Evolutionary conservation across 805 yeast species (phyloP), one percentile per base, ranked within the genome.

Genomic region (Ogataea pini): DNA sequence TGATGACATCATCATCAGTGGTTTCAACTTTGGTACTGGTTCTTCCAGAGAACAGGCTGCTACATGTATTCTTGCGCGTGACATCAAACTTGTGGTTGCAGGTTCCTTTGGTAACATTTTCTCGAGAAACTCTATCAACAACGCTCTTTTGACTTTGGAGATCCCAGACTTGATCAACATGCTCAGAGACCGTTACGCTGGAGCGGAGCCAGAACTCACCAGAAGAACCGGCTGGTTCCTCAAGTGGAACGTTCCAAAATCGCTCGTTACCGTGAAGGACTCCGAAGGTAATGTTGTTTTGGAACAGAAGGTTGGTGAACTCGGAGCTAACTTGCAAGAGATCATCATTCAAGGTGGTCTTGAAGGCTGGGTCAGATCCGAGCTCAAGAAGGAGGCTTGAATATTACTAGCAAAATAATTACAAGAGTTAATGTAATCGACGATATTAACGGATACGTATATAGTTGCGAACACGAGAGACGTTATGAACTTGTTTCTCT

Each of bases 11-110:
- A 80, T 94, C 48, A 80, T 94, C 40, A 82, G 91, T 48, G 99
- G 99, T 14, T 94, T 73, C 76, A 94, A 94, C 68, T 94, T 94
- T 66, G 99, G 99, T 59, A 94, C 99, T 9, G 99, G 99, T 40
- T 91, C 97, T 7, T 89, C 97, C 20, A 83, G 99, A 72, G 99
- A 94, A 68, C 99, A 94, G 73, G 99, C 99, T 3, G 99, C 99
- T 28, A 94, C 99, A n/a, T 91, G 96, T 18, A 86, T 94, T 50
- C 76, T 94, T 56, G 98, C 99, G 36, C 82, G 95, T 62, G 98
- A 90, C 56, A 89, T 94, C 78, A 82, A 83, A 58, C 75, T 94
- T 57, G 96, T 94, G 18, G 96, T 95, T 50, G 87, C 97, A 12
- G 99, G 99, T 28, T 92, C 98, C 1, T 94, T 94, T 64, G 96